phyloP scores from a whole-genome alignment of 1,284 basidiomycete species.

The Puccinia brachypodii region DNA sequence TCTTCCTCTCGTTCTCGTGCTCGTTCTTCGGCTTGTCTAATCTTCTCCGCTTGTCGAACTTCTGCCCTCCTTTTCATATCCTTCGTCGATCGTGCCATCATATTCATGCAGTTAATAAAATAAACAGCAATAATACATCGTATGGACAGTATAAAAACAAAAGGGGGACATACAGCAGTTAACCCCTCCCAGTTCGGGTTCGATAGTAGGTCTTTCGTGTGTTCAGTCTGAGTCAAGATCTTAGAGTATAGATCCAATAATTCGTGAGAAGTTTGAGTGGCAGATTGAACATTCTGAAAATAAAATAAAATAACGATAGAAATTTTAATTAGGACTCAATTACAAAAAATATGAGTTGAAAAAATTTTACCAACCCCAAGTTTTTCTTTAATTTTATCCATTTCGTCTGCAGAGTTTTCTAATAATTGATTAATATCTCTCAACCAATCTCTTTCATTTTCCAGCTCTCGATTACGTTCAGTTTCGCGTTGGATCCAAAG shows the following conservation, averaged over 20 bases:
- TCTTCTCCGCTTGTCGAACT: background rate
- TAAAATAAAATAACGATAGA: background rate
- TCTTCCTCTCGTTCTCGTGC: conserved; percentile 20
- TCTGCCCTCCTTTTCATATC: conserved; percentile 27
- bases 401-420: conserved; percentile 38
- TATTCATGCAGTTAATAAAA: background rate
- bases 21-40: background rate
- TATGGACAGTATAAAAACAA: background rate
- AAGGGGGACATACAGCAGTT: conserved; percentile 13
- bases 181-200: conserved; percentile 52
- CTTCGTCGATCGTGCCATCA: background rate
- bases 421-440: conserved; percentile 51
- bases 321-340: background rate
- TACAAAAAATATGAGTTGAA: conserved; percentile 5
- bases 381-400: conserved; percentile 49
- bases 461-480: conserved; percentile 44
- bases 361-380: conserved; percentile 49
- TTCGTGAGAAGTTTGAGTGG: conserved; percentile 52
- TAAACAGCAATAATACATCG: background rate
- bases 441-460: conserved; percentile 50
- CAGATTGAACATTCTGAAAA: conserved; percentile 49
- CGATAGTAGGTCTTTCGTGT: conserved; percentile 52
- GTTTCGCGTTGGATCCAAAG: conserved; percentile 5
- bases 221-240: conserved; percentile 53
- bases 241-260: conserved; percentile 54